Evolutionary conservation across 768 basidiomycete species (phyloP).

Genomic region (Lyophyllum shimeji): DNA sequence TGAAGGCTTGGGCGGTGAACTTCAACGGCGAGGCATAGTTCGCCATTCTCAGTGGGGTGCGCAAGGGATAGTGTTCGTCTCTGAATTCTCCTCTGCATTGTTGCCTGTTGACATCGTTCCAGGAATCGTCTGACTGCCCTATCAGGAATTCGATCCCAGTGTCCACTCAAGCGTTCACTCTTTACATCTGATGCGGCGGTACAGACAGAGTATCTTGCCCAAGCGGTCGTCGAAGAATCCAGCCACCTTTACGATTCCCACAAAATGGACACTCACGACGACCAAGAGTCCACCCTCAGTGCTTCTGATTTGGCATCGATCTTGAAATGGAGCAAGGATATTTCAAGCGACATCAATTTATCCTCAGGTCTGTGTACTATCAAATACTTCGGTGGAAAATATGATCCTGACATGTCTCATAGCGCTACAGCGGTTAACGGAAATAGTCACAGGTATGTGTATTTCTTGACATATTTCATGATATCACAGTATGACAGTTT

Average conservation of each 20-base stretch:
- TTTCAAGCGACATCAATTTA: slow-evolving; percentile 71
- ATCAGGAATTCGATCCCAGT: slow-evolving; percentile 43
- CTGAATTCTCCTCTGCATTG: background rate
- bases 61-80: slow-evolving; percentile 62
- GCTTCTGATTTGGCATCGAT: slow-evolving; percentile 67
- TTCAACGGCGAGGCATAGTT: slow-evolving; percentile 65
- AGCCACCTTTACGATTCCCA: slow-evolving; percentile 26
- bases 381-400: background rate
- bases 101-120: slow-evolving; percentile 2
- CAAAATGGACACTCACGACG: slow-evolving; percentile 40
- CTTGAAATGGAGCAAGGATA: slow-evolving; percentile 73
- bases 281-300: slow-evolving; percentile 56
- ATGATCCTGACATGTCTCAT: background rate
- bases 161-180: slow-evolving; percentile 51
- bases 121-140: slow-evolving; percentile 53
- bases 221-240: slow-evolving; percentile 21
- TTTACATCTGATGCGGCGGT: slow-evolving; percentile 63
- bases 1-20: slow-evolving; percentile 63
- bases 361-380: slow-evolving; percentile 45
- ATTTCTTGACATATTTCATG: background rate
- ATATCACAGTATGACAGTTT: background rate
- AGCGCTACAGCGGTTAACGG: slow-evolving; percentile 69
- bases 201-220: slow-evolving; percentile 50
- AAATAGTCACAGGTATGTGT: slow-evolving; percentile 61
- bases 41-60: slow-evolving; percentile 75